Percentiles rank a stretch among this genome's conserved stretches.
These are phyloP conservation scores for Gonium pectorale DNA, from an alignment of 139 green algal species.

Conservation along the genomic window DNA sequence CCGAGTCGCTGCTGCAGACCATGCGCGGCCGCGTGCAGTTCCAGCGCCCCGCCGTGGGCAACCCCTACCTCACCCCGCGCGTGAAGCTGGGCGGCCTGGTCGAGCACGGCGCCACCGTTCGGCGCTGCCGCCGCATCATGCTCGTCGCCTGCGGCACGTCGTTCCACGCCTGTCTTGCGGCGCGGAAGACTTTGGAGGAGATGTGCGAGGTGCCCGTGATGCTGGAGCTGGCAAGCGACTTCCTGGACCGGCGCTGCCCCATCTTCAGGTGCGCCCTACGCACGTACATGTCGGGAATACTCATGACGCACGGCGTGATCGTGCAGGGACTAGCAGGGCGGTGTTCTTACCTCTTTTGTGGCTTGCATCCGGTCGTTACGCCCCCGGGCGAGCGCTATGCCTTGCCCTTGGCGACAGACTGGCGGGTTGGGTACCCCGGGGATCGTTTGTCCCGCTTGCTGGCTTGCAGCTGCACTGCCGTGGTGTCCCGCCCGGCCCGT, in stretches of 20 bases:
- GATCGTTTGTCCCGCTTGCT: no score
- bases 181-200: slow-evolving; percentile 74
- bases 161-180: slow-evolving; percentile 91
- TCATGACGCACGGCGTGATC: no score
- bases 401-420: no score
- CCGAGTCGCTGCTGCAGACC: slow-evolving; percentile 87
- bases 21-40: slow-evolving; percentile 86
- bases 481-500: no score
- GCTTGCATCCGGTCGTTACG: no score
- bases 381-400: no score
- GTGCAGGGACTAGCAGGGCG: no score
- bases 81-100: slow-evolving; percentile 88
- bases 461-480: no score
- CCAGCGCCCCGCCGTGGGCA: slow-evolving; percentile 52
- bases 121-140: slow-evolving; percentile 85
- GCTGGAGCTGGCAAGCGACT: slow-evolving; percentile 94
- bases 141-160: slow-evolving; percentile 95
- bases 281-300: no score
- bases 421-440: no score
- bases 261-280: slow-evolving; percentile 80
- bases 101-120: slow-evolving; percentile 61
- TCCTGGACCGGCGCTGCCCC: slow-evolving; percentile 90
- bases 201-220: slow-evolving; percentile 82
- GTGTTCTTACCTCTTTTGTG: no score
- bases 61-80: slow-evolving; percentile 55